Conservation (phyloP, 2,329 filamentous ascomycete species). For the Polychaeton citri region DNA sequence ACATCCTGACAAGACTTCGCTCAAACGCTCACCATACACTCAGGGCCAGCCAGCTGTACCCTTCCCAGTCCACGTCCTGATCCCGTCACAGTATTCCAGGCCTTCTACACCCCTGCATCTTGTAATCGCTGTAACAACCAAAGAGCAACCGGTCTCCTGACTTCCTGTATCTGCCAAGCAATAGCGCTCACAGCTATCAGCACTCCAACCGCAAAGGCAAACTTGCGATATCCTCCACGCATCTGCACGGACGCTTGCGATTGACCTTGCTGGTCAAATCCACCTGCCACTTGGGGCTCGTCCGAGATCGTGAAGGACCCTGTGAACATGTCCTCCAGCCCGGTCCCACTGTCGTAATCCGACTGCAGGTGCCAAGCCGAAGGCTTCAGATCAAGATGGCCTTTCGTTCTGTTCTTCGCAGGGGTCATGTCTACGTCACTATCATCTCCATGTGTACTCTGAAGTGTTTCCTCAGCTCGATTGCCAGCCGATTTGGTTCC, state of each 20-base stretch:
- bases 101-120: slow-evolving; percentile 3
- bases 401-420: slow-evolving; percentile 10
- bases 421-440: slow-evolving; percentile 5
- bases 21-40: too few species aligned
- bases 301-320: slow-evolving; percentile 11
- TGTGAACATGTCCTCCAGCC: slow-evolving; percentile 13
- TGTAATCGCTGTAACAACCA: slow-evolving; percentile 7
- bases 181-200: slow-evolving; percentile 2
- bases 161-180: slow-evolving; percentile 3
- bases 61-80: too few species aligned
- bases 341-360: slow-evolving; percentile 7
- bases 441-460: neutral
- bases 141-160: slow-evolving; percentile 5
- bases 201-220: neutral
- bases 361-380: slow-evolving; percentile 7
- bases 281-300: neutral
- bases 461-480: neutral
- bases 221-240: neutral
- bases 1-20: too few species aligned
- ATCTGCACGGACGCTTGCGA: neutral
- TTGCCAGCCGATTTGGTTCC: neutral
- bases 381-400: slow-evolving; percentile 8
- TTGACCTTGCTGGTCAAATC: neutral
- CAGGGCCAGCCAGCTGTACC: too few species aligned
- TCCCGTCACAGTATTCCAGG: too few species aligned